phyloP scores from a whole-genome alignment of 2,329 filamentous ascomycete species.

The Clarireedia monteithiana region DNA sequence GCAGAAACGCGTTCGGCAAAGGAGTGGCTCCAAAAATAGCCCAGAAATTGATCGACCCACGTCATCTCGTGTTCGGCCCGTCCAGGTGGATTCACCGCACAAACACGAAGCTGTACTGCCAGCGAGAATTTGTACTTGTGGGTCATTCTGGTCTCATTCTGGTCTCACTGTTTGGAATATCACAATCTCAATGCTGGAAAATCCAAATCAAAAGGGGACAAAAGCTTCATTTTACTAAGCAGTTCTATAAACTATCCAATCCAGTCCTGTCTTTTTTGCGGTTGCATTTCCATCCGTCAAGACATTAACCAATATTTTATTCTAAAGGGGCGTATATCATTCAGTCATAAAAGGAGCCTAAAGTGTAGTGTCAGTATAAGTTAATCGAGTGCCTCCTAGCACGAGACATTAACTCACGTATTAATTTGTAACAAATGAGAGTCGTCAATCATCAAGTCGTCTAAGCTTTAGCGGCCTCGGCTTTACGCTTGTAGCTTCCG shows the following conservation, averaged over 20 bases:
- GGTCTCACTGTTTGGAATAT: too few species aligned
- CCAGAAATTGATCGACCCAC: neutral
- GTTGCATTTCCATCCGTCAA: neutral
- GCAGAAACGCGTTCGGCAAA: neutral
- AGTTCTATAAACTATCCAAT: neutral
- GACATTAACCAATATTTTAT: constrained; percentile 1
- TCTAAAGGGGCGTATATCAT: constrained; percentile 9
- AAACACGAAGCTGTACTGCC: too few species aligned
- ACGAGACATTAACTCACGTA: neutral
- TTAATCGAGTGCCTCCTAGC: too few species aligned
- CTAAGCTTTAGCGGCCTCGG: neutral
- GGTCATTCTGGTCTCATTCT: too few species aligned
- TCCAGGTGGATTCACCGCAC: too few species aligned
- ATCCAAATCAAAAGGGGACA: neutral
- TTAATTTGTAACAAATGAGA: neutral
- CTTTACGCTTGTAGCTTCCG: constrained; percentile 2
- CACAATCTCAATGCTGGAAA: too few species aligned
- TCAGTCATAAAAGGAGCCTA: constrained; percentile 9
- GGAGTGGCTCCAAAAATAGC: neutral
- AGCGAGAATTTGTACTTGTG: too few species aligned
- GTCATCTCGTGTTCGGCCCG: neutral
- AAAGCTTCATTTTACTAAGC: neutral
- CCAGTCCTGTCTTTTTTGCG: neutral
- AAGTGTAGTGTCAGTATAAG: neutral
- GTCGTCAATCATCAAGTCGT: neutral